These are phyloP conservation scores for Mycena amicta DNA, from an alignment of 768 basidiomycete genomes.

Conservation along the genomic window DNA sequence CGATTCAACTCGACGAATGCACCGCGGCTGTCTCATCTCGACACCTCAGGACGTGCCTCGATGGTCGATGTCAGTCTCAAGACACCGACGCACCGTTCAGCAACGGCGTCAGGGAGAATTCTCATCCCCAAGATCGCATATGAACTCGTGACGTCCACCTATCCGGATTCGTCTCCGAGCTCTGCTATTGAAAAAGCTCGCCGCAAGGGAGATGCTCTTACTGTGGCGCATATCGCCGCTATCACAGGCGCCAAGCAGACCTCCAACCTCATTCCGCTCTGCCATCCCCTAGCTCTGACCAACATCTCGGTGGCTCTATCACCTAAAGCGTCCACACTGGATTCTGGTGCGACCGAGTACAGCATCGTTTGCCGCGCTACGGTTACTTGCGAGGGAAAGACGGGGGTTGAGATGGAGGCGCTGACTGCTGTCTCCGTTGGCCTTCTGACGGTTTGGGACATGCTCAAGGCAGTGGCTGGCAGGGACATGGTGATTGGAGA, in stretches of 20 bases:
- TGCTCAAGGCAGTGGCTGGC: slow-evolving; percentile 91
- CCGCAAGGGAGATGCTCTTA: slow-evolving; percentile 70
- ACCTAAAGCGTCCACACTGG: slow-evolving; percentile 39
- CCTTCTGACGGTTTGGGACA: slow-evolving; percentile 87
- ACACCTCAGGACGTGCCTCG: slow-evolving; percentile 64
- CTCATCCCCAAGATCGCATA: slow-evolving; percentile 67
- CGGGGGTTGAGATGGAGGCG: slow-evolving; percentile 94
- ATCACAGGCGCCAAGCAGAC: slow-evolving; percentile 90
- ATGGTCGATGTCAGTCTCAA: slow-evolving; percentile 87
- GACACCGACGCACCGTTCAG: slow-evolving; percentile 57
- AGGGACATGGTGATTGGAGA: slow-evolving; percentile 80
- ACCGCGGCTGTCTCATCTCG: slow-evolving; percentile 68
- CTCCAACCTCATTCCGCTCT: slow-evolving; percentile 81
- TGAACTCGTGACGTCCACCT: slow-evolving; percentile 55
- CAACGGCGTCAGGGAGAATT: slow-evolving; percentile 78
- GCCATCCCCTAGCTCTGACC: slow-evolving; percentile 79
- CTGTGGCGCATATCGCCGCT: slow-evolving; percentile 80
- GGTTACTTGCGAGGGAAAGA: slow-evolving; percentile 76
- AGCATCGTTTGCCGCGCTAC: slow-evolving; percentile 67
- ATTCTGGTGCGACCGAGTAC: slow-evolving; percentile 31
- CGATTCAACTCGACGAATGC: slow-evolving; percentile 21
- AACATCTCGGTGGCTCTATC: slow-evolving; percentile 66
- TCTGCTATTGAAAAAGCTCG: slow-evolving; percentile 46
- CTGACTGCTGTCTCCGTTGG: slow-evolving; percentile 80
- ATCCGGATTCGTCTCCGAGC: slow-evolving; percentile 29